Base-by-base conservation (phyloP, 1,284 basidiomycete species). In the Neolentinus lepideus region DNA sequence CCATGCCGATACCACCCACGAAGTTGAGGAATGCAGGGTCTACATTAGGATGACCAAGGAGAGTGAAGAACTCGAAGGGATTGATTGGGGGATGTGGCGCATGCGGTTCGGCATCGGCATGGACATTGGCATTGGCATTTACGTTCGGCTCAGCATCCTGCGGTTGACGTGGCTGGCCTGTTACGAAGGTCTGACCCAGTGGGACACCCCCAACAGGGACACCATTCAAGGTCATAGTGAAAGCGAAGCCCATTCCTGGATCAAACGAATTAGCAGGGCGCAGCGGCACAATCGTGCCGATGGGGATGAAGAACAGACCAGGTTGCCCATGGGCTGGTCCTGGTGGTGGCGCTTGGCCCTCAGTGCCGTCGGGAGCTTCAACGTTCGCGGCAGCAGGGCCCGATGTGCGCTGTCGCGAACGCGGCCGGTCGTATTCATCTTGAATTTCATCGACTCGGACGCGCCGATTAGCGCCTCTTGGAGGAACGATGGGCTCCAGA, bases 1-100 rank as follows among this genome's bases (percentile, higher is more conserved):
- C 68, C 24, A 67, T 35, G 25, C 69, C 61, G 53, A 29, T 8
- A 11, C 22, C 22, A 50, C 63, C 63, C 56, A 59, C 54, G 47
- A 57, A 52, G 55, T 58, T 54, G 54, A 63, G 46, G 33, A 64
- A 52, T 12, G 47, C 62, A 36, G 53, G 52, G 36, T 48, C 57
- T 1, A 57, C 48, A 29, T 52, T 16, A 29, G 47, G 47, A 21
- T 4, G 14, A 25, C 10, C 47, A 8, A 50, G 27, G 6, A 50
- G 27, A 25, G 47, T 50, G 47, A 29, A 25, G 47, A 50, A 50
- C 11, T 29, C 47, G 22, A 50, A 29, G 8, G 27, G 47, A 29
- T 25, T 50, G 47, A 50, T 24, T 8, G 47, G 47, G 43, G n/a
- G 6, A 46, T 46, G 43, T 21, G 43, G 43, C 21, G 11, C 45